These are phyloP conservation scores for Chaetomium cochliodes DNA, from an alignment of 495 filamentous ascomycete genomes.

Conservation along the genomic window DNA sequence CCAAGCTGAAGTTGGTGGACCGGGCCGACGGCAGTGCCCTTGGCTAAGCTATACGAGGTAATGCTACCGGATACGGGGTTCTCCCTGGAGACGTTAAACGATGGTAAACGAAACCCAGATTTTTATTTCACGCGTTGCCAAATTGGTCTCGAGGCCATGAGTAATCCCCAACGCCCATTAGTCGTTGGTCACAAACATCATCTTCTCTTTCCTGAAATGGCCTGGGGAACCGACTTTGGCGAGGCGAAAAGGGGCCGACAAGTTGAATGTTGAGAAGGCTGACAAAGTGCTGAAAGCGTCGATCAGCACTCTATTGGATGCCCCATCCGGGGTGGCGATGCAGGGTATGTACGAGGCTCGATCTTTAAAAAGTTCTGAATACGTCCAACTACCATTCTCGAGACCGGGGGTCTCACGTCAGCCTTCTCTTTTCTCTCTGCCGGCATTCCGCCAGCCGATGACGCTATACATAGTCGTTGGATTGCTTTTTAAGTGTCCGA, in stretches of 20 bases:
- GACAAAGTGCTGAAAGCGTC: neutral
- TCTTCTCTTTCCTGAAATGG: neutral
- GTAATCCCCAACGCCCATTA: conserved; percentile 3
- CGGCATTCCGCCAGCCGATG: conserved; percentile 2
- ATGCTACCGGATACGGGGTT: conserved; percentile 19
- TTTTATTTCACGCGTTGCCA: conserved; percentile 2
- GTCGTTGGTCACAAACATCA: neutral
- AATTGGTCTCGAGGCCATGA: conserved; percentile 11
- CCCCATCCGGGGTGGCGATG: neutral
- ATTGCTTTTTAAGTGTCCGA: neutral
- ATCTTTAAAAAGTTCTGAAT: neutral
- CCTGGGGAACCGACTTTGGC: neutral
- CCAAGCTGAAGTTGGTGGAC: neutral
- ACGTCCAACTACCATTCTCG: neutral
- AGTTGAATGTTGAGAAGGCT: neutral
- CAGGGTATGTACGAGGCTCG: neutral
- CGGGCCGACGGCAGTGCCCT: neutral
- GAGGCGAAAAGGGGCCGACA: neutral
- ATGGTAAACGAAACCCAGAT: conserved; percentile 8
- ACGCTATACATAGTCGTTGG: neutral
- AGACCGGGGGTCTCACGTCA: conserved; percentile 17
- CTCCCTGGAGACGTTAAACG: neutral
- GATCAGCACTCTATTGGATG: neutral
- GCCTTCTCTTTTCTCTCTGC: neutral
- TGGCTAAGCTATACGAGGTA: conserved; percentile 19